Evolutionary conservation across 1,284 basidiomycete species (phyloP).

Genomic region (Puccinia novopanici): DNA sequence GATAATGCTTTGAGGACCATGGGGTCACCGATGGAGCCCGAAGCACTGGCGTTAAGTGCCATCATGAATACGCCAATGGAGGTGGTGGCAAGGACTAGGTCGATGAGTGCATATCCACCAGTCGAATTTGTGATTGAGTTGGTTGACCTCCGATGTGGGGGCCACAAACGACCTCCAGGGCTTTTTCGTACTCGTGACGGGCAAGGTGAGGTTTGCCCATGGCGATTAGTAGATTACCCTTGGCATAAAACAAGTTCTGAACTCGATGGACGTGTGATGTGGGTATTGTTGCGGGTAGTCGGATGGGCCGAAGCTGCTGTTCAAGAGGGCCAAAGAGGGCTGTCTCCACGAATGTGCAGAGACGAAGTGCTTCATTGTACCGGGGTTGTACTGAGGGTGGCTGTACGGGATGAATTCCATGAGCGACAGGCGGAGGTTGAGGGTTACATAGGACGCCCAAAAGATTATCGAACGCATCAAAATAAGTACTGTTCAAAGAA

Average conservation of each 20-base stretch:
- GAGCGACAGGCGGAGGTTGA: slow-evolving; percentile 36
- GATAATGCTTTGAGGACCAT: slow-evolving; percentile 52
- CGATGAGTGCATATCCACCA: slow-evolving; percentile 50
- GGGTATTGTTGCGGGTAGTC: slow-evolving; percentile 56
- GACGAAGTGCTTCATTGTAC: slow-evolving; percentile 54
- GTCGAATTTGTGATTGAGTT: slow-evolving; percentile 51
- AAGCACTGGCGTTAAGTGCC: slow-evolving; percentile 58
- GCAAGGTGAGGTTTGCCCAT: slow-evolving; percentile 55
- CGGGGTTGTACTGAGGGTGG: slow-evolving; percentile 60
- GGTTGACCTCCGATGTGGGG: slow-evolving; percentile 38
- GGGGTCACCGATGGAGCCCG: slow-evolving; percentile 55
- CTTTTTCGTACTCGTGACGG: slow-evolving; percentile 61
- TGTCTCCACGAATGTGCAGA: slow-evolving; percentile 51
- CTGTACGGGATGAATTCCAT: slow-evolving; percentile 57
- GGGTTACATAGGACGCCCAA: slow-evolving; percentile 61
- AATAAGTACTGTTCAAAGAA: slow-evolving; percentile 54
- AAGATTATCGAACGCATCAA: slow-evolving; percentile 62
- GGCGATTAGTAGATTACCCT: slow-evolving; percentile 61
- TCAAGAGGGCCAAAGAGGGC: slow-evolving; percentile 50
- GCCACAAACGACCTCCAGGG: slow-evolving; percentile 56
- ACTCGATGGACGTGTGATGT: slow-evolving; percentile 60
- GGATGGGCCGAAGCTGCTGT: slow-evolving; percentile 52
- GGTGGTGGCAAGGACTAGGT: slow-evolving; percentile 40
- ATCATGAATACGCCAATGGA: slow-evolving; percentile 60
- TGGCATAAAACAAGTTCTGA: slow-evolving; percentile 62